phyloP scores from a whole-genome alignment of 1,284 basidiomycete genomes.

The Sparassis latifolia region DNA sequence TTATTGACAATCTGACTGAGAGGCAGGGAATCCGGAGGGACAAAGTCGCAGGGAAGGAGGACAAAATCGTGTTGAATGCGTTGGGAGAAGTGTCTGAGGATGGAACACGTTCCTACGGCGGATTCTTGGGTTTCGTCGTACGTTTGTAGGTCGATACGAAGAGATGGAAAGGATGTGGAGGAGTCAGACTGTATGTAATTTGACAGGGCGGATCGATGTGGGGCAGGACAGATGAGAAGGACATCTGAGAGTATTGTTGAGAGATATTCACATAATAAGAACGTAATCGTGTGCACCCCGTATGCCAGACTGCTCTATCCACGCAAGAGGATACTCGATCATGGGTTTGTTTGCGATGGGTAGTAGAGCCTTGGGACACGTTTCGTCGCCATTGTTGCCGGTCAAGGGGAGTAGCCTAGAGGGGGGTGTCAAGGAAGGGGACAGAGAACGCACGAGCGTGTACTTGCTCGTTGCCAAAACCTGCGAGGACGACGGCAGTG shows the following conservation, averaged over 20 bases:
- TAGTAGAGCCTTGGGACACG: constrained; percentile 79
- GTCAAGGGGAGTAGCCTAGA: constrained; percentile 66
- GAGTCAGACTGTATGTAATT: constrained; percentile 74
- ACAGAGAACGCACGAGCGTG: background rate
- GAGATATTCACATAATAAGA: constrained; percentile 6
- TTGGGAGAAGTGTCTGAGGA: constrained; percentile 62
- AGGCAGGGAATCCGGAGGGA: constrained; percentile 68
- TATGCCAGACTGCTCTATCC: constrained; percentile 84
- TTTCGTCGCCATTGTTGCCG: constrained; percentile 64
- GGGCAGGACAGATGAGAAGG: constrained; percentile 75
- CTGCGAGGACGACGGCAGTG: constrained; percentile 77
- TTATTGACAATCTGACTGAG: constrained; percentile 73
- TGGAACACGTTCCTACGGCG: constrained; percentile 59
- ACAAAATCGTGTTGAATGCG: constrained; percentile 81
- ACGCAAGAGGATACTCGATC: constrained; percentile 78
- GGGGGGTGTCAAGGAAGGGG: constrained; percentile 11
- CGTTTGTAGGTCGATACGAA: constrained; percentile 68
- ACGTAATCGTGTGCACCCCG: constrained; percentile 46
- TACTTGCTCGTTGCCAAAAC: constrained; percentile 81
- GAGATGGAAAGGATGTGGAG: constrained; percentile 47
- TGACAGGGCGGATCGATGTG: constrained; percentile 68
- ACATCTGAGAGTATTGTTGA: constrained; percentile 51
- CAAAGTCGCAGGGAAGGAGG: constrained; percentile 87
- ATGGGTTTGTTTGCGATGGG: constrained; percentile 86
- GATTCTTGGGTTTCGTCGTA: constrained; percentile 66